Conservation (phyloP, 768 basidiomycete genomes). For the Rhodotorula diobovata region DNA sequence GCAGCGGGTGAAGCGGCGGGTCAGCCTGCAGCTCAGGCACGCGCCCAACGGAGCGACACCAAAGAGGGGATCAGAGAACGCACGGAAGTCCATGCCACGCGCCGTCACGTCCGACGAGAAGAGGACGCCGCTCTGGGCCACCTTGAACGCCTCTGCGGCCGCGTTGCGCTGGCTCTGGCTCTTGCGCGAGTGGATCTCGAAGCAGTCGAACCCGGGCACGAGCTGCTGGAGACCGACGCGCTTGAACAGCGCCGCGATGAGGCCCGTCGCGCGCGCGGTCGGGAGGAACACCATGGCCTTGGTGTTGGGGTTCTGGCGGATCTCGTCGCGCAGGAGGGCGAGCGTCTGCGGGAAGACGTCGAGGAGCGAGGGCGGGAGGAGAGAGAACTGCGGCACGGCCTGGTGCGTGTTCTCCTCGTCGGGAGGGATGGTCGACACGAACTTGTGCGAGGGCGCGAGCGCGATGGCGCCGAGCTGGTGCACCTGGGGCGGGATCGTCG, state of each 20-base stretch:
- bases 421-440: conserved; percentile 58
- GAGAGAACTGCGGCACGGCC: conserved; percentile 55
- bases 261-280: conserved; percentile 59
- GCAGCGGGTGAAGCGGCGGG: conserved; percentile 36
- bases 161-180: conserved; percentile 54
- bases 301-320: conserved; percentile 43
- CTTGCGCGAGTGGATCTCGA: conserved; percentile 56
- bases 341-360: conserved; percentile 53
- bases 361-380: conserved; percentile 42
- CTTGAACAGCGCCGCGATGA: conserved; percentile 49
- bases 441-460: conserved; percentile 47
- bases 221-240: conserved; percentile 13
- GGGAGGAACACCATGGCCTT: conserved; percentile 62
- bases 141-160: conserved; percentile 55
- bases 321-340: conserved; percentile 49
- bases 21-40: not conserved
- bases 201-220: conserved; percentile 24
- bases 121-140: conserved; percentile 52
- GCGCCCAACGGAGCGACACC: not conserved
- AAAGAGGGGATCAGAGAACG: not conserved
- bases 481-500: conserved; percentile 49
- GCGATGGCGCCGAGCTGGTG: conserved; percentile 52
- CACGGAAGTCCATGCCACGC: conserved; percentile 38
- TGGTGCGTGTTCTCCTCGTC: conserved; percentile 61
- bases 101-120: conserved; percentile 57